Percentiles rank a stretch among this genome's conserved stretches.
These are phyloP conservation scores for Medicago lupulina DNA, from an alignment of 306 rosid species.

Conservation along the genomic window DNA sequence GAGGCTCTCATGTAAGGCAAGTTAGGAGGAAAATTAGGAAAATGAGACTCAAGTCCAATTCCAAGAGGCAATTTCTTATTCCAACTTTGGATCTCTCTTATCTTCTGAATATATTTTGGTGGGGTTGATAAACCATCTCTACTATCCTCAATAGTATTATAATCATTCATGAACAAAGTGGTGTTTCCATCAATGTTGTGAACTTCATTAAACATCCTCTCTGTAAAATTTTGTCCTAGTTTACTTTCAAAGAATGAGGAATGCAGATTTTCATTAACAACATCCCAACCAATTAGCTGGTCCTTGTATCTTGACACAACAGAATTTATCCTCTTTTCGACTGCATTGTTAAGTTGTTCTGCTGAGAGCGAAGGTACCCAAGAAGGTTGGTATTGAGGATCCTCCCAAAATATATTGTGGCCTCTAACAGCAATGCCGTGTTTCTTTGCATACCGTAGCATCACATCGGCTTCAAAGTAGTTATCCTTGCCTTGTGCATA, in stretches of 20 bases:
- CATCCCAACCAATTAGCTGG: slow-evolving; percentile 60
- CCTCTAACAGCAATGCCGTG: slow-evolving; percentile 67
- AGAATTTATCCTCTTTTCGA: slow-evolving; percentile 49
- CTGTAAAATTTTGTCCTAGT: slow-evolving; percentile 49
- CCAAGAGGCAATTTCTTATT: slow-evolving; percentile 38
- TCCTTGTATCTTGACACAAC: slow-evolving; percentile 61
- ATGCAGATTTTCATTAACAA: slow-evolving; percentile 48
- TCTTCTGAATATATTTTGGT: slow-evolving; percentile 56
- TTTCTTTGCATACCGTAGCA: slow-evolving; percentile 57
- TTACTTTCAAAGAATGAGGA: slow-evolving; percentile 55
- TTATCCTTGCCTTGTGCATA: slow-evolving; percentile 44
- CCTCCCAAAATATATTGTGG: slow-evolving; percentile 81
- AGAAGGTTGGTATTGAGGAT: slow-evolving; percentile 49
- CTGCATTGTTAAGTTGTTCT: slow-evolving; percentile 41
- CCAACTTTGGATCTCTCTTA: slow-evolving; percentile 51
- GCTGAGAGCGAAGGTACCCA: slow-evolving; percentile 65
- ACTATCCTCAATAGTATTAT: slow-evolving; percentile 65
- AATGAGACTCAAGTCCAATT: slow-evolving; percentile 80
- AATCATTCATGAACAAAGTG: slow-evolving; percentile 70
- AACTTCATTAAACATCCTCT: slow-evolving; percentile 49
- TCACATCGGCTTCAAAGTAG: slow-evolving; percentile 57
- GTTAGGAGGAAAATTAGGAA: slow-evolving; percentile 46
- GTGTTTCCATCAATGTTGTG: slow-evolving; percentile 46
- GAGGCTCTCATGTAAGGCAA: slow-evolving; percentile 70
- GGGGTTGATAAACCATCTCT: slow-evolving; percentile 51